Conservation (phyloP, 306 rosid species). For the Adenanthera pavonina region DNA sequence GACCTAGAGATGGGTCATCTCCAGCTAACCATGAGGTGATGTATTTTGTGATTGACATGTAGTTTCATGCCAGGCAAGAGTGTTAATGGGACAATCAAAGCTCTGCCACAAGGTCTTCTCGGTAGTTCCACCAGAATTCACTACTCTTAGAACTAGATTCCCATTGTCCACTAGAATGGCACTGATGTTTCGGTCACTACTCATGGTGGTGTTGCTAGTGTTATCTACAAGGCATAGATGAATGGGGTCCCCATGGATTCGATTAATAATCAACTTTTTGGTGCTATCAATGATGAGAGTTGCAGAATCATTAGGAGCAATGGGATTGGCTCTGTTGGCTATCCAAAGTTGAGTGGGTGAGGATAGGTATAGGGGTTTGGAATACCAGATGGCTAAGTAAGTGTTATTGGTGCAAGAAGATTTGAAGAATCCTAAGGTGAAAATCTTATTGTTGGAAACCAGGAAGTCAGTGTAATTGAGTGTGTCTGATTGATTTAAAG, state of each 20-base stretch:
- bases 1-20: not conserved
- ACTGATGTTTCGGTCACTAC: no score
- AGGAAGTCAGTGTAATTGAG: not conserved
- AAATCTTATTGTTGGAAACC: not conserved
- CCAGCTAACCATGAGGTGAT: not conserved
- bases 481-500: not conserved
- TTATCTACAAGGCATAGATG: not conserved
- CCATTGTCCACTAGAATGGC: not conserved
- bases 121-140: not conserved
- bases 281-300: not conserved
- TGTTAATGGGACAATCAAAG: constrained; percentile 1
- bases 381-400: not conserved
- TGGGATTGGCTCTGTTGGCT: not conserved
- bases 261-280: not conserved
- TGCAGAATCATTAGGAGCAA: not conserved
- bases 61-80: not conserved
- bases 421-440: not conserved
- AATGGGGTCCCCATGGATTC: not conserved
- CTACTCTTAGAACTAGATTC: not conserved
- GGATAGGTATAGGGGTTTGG: not conserved
- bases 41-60: not conserved
- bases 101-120: not conserved
- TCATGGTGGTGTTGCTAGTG: not conserved
- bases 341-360: not conserved
- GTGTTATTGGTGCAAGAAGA: not conserved